Evolutionary conservation across 768 basidiomycete genomes (phyloP).

Genomic region (Dioszegia hungarica): DNA sequence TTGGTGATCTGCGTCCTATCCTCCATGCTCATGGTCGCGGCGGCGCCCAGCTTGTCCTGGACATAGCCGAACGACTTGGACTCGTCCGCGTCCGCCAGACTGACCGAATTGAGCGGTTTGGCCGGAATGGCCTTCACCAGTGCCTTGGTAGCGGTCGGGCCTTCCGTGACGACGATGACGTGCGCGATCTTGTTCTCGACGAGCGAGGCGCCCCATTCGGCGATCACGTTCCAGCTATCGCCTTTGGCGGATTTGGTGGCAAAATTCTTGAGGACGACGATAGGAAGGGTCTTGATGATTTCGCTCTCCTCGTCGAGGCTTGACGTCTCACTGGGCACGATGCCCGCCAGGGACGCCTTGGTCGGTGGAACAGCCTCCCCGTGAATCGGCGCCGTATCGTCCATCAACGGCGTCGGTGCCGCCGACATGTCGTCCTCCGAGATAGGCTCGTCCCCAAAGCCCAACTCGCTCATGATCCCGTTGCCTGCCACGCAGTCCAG

Average conservation of each 20-base stretch:
- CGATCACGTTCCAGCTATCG: slow-evolving; percentile 67
- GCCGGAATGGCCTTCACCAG: slow-evolving; percentile 79
- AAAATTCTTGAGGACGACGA: slow-evolving; percentile 81
- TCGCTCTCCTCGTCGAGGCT: slow-evolving; percentile 45
- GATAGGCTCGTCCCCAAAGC: slow-evolving; percentile 69
- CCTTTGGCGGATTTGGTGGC: slow-evolving; percentile 61
- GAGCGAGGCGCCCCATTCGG: slow-evolving; percentile 77
- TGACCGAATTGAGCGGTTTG: slow-evolving; percentile 72
- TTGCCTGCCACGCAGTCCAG: slow-evolving; percentile 80
- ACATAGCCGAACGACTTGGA: slow-evolving; percentile 75
- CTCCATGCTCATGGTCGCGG: slow-evolving; percentile 53
- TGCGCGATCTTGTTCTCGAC: slow-evolving; percentile 86
- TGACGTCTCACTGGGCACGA: background rate
- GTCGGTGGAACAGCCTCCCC: slow-evolving; percentile 38
- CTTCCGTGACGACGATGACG: slow-evolving; percentile 84
- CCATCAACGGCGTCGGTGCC: slow-evolving; percentile 29
- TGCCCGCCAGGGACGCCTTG: slow-evolving; percentile 11
- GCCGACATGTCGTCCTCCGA: slow-evolving; percentile 45
- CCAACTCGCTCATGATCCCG: slow-evolving; percentile 79
- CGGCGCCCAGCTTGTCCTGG: slow-evolving; percentile 57
- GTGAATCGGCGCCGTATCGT: slow-evolving; percentile 27
- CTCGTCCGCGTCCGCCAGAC: slow-evolving; percentile 78
- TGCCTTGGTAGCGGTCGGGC: slow-evolving; percentile 69
- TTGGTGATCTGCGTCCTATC: slow-evolving; percentile 62
- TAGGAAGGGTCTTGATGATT: slow-evolving; percentile 64